Evolutionary conservation across 1,139 yeast species (phyloP), one percentile per base, ranked within the genome.

Genomic region (Cylindricascospora bacillispora): DNA sequence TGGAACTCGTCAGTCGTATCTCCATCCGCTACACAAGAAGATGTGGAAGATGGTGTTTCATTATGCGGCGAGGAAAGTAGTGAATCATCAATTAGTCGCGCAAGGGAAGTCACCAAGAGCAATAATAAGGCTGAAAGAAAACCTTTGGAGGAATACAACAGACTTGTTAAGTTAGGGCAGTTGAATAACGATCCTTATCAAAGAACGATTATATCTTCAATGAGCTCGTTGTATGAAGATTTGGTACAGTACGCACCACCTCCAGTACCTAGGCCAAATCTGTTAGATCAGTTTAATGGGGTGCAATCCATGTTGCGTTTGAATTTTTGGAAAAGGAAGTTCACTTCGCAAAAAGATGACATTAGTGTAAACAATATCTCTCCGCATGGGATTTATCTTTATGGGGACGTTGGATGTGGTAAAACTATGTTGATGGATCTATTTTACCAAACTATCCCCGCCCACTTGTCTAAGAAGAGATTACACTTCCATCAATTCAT

Each of bases 381-480:
- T 7, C 93, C 85, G 3, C 63, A 69, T 43, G 98, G 98, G 2
- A 78, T 89, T 11, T 89, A 89, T 51, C 63, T 89, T 16, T 89
- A 82, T 54, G 98, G 98, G 13, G 98, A 89, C 54, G 98, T 89
- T 26, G 98, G 98, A 3, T 85, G 97, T 57, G 98, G 98, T 6
- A 89, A 89, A 52, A 89, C 98, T 4, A 89, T 89, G 95, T 64
- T 89, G 39, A 86, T 89, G 97, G 98, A 89, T 56, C 64, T 89
- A 45, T 89, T 89, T 47, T 89, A 85, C 56, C 62, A 70, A 14
- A 82, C 95, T 0, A 66, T 89, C 11, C 95, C 97, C 0, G 31
- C 53, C 1, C 83, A 78, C 49, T 59, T 89, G 36, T 67, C 89
- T 15, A 85, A 83, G 46, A 69, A 64, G 44, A 64, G 98, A 39